Conservation (phyloP, 345 rosid genomes). For the Trapa bicornis region DNA sequence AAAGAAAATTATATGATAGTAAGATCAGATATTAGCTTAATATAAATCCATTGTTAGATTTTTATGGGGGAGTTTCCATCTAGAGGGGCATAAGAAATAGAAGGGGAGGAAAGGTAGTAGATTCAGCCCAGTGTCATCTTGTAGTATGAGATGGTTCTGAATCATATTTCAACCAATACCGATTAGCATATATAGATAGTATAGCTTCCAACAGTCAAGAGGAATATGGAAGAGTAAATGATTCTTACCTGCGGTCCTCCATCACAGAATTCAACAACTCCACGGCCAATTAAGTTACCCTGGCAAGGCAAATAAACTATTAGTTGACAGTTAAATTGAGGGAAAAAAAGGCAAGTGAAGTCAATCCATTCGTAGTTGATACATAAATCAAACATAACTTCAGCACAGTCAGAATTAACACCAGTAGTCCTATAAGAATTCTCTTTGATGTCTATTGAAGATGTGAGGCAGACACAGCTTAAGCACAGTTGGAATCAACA, state of each 20-base stretch:
- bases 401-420: not conserved
- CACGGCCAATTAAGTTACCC: constrained; percentile 89
- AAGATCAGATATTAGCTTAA: not conserved
- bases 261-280: constrained; percentile 69
- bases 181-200: not conserved
- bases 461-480: too few species aligned
- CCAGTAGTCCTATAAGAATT: not conserved
- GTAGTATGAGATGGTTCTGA: not conserved
- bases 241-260: constrained; percentile 63
- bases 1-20: not conserved
- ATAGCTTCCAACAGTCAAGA: not conserved
- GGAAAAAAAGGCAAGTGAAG: not conserved
- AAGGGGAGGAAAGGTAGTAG: not conserved
- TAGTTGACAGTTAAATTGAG: not conserved
- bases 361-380: not conserved
- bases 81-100: not conserved
- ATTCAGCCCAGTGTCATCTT: not conserved
- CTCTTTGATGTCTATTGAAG: not conserved
- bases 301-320: constrained; percentile 15
- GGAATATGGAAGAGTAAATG: not conserved
- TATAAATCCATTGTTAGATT: not conserved
- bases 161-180: not conserved
- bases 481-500: not conserved
- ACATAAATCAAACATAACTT: not conserved
- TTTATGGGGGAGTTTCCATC: not conserved